Conservation (phyloP, 2,329 filamentous ascomycete genomes). For the Colletotrichum sp. region DNA sequence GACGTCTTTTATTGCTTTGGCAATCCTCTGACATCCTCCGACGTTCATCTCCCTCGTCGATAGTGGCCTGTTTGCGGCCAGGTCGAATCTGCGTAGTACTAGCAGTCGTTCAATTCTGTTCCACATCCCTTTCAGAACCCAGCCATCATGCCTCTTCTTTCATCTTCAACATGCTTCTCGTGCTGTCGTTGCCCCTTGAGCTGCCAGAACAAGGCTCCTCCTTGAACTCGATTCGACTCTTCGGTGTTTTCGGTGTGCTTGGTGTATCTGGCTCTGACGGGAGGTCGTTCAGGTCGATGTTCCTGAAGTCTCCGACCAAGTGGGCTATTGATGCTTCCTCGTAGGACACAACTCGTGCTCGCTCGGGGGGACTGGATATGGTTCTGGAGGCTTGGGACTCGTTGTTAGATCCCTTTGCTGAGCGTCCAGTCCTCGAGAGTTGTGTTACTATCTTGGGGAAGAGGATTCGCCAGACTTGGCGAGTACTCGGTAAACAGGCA, state of each 20-base stretch:
- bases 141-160: neutral
- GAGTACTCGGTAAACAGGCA: conserved; percentile 8
- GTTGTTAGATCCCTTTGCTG: neutral
- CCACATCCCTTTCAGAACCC: accelerated
- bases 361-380: neutral
- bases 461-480: neutral
- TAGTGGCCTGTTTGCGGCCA: neutral
- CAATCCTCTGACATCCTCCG: accelerated
- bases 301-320: conserved; percentile 1
- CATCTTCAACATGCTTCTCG: neutral
- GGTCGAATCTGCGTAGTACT: neutral
- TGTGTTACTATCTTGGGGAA: conserved; percentile 4
- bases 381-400: neutral
- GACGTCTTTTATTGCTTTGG: neutral
- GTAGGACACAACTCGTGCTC: neutral
- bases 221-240: neutral
- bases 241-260: neutral
- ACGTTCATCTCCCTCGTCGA: accelerated
- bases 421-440: neutral
- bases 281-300: neutral
- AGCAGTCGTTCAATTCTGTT: accelerated
- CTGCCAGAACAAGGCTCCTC: neutral
- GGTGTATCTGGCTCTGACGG: neutral
- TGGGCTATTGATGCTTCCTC: conserved; percentile 13
- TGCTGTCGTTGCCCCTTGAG: neutral